Evolutionary conservation across 176 grass and related monocot species (phyloP), one percentile per base, ranked within the genome.

Genomic region (Canna indica): DNA sequence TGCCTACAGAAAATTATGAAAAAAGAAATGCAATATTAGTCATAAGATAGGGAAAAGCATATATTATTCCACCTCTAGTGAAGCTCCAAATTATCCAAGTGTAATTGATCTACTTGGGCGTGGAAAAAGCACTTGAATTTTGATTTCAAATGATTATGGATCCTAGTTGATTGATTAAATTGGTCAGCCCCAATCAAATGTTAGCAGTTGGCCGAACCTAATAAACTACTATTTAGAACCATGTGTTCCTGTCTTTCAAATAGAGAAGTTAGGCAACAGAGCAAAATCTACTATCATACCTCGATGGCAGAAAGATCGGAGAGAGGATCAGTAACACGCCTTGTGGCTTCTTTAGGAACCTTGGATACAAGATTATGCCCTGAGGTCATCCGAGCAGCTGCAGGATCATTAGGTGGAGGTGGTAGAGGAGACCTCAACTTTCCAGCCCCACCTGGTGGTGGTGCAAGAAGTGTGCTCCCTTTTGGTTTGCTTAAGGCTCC

Each of bases 341-440:
- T 92, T 13, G 82, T 22, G 17, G 82, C 69, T 69, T 88, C 86
- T 79, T 81, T 83, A 14, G 67, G 61, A 30, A 59, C 41, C n/a
- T 72, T 76, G 24, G 69, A 62, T 82, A 68, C 81, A 76, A 78
- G 27, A 77, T 52, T 77, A 14, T 85, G 72, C 45, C 73, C 82
- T 28, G 89, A 81, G 77, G 82, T 82, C 80, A 88, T 88, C 80
- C 87, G 90, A 63, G 75, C 78, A 73, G 83, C 85, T 70, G 84
- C 95, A 76, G 82, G 82, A 66, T 93, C 95, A 56, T 99, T 94
- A 53, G 95, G 95, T 78, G 95, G 95, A 70, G 95, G 95, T 35
- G 90, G 95, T 70, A 99, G 84, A 77, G 90, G 80, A 61, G 84
- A 83, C 50, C 87, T 86, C 69, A 99, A 73, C 82, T 94, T 99